Evolutionary conservation across 805 yeast genomes (phyloP), one percentile per base, ranked within the genome.

Genomic region (Yarrowia osloensis): DNA sequence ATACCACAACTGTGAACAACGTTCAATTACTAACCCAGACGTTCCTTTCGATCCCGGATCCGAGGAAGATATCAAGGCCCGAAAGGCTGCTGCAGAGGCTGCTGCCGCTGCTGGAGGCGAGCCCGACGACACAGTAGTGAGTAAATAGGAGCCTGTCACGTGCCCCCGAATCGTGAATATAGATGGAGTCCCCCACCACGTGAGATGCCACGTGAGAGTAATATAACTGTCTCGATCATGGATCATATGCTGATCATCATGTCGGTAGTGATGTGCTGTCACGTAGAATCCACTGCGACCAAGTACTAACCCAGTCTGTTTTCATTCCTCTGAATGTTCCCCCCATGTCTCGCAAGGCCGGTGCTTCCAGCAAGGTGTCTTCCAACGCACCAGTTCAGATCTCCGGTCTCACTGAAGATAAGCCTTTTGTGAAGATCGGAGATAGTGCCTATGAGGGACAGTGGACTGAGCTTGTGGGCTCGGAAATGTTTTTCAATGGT

Each of bases 31-130:
- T 28, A 40, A 22, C 54, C 3, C 67, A 68, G 78, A 72, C 37
- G 74, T 81, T 67, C 86, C 85, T 21, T 88, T 85, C 71, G 97
- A 91, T 78, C 97, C 97, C 6, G 97, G 97, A 12, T 89, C 96
- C 3, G 91, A 88, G 70, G 96, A 88, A 62, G 97, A 92, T 76
- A 86, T 91, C 52, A 72, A 69, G 42, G 70, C 72, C 39, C 73
- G 77, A 15, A 40, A 67, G 46, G 44, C 65, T 24, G 67, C 68
- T 28, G 70, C 63, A 8, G 67, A 42, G 40, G 55, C 69, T 22
- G 69, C 29, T 29, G 61, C 35, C 22, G 47, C 52, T 35, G 47
- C 52, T 21, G 61, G 55, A 13, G 68, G 46, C 11, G 55, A 49
- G n/a, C 44, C 40, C 29, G 63, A 50, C 29, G 63, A 50, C 26